These are phyloP conservation scores for Nyctanthes arbortristis DNA, from an alignment of 257 asterid genomes.

Conservation along the genomic window DNA sequence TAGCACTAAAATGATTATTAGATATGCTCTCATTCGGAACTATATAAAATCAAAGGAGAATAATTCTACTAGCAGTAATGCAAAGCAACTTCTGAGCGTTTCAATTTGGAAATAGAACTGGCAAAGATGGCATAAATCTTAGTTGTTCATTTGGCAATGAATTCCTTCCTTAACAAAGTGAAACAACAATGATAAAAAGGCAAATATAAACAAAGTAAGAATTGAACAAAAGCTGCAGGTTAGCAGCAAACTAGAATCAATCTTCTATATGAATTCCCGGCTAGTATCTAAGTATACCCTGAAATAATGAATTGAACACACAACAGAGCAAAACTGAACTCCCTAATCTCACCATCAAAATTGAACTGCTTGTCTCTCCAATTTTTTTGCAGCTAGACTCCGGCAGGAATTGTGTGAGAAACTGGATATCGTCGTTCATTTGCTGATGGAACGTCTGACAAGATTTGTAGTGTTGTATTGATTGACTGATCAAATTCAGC, in stretches of 20 bases:
- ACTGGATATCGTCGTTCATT: slow-evolving; percentile 30
- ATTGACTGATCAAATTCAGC: slow-evolving; percentile 34
- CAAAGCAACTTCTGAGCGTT: too few species aligned
- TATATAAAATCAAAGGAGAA: too few species aligned
- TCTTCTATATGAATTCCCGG: slow-evolving; percentile 26
- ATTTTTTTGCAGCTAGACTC: slow-evolving; percentile 37
- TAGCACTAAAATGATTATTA: too few species aligned
- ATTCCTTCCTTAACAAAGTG: background rate
- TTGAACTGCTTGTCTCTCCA: slow-evolving; percentile 24
- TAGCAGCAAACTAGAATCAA: slow-evolving; percentile 31
- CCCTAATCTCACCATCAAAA: slow-evolving; percentile 35
- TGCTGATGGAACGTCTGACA: slow-evolving; percentile 29
- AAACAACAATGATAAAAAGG: too few species aligned
- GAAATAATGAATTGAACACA: slow-evolving; percentile 30
- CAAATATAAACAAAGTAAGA: slow-evolving; percentile 11
- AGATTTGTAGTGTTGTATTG: slow-evolving; percentile 29
- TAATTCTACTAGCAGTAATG: slow-evolving; percentile 29
- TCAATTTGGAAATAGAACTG: too few species aligned
- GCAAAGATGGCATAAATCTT: too few species aligned
- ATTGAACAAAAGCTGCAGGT: background rate
- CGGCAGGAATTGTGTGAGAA: slow-evolving; percentile 53
- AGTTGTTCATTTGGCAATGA: background rate
- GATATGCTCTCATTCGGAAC: too few species aligned
- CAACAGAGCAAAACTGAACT: background rate
- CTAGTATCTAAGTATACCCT: slow-evolving; percentile 22